Evolutionary conservation across 169 alveolate genomes (phyloP), one percentile per base, ranked within the genome.

Genomic region (Cryptosporidium parvum): DNA sequence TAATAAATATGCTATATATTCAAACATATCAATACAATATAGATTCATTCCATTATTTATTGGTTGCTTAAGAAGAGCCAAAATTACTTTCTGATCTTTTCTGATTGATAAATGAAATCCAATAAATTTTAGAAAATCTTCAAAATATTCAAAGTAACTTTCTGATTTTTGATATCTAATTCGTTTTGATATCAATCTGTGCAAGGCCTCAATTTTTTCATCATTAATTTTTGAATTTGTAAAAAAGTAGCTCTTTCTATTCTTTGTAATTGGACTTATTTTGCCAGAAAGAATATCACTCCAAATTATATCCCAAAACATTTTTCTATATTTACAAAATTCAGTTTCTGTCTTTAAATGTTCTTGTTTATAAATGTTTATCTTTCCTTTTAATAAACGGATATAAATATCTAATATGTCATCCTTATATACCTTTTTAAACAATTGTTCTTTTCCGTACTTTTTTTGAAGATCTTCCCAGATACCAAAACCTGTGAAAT

Each of bases 11-110:
- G 44, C 14, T 26, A 62, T 45, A 42, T 80, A 80, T 18, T 29
- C 35, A 42, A 80, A 80, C 75, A 80, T 62, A 26, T 59, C 75
- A 62, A 80, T 62, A 42, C 89, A 59, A 62, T 80, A 65, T 26
- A 80, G 26, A 62, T 59, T 8, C 23, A 31, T 48, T n/a, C 75
- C 75, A 80, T 58, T 42, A n/a, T 65, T 35, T n/a, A 67, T 44
- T 61, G 89, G 59, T 0, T 80, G 89, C 62, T 67, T 80, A 23
- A 80, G 75, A 45, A 80, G 56, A 62, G 70, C 69, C 12, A 59
- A 59, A 26, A 80, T 61, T 10, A 65, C 53, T 42, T 39, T 39
- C 35, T 42, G 75, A 14, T 80, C 75, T 12, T 9, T 42, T 26
- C 12, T 59, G 12, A 45, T 44, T 33, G 75, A 61, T 21, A 80